Percentiles rank a stretch among this genome's conserved stretches.
phyloP scores from a whole-genome alignment of 768 basidiomycete species.

The Boletus pseudopeckii region DNA sequence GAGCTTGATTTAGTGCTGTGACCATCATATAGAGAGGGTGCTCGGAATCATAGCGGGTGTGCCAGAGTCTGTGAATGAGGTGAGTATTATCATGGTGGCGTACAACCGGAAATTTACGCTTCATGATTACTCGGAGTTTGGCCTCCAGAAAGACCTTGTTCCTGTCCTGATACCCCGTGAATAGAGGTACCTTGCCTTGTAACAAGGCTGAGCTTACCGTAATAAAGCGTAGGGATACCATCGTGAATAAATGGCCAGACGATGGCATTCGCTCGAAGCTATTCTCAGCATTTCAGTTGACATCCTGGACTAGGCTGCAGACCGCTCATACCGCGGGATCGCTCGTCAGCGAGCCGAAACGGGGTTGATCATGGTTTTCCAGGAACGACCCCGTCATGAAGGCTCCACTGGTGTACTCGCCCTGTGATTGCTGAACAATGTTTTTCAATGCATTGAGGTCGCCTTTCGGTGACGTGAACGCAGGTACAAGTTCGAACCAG shows the following conservation, averaged over 20 bases:
- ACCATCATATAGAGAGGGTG: slow-evolving; percentile 48
- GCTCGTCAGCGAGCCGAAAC: slow-evolving; percentile 41
- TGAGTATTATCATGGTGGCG: not conserved
- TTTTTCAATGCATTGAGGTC: slow-evolving; percentile 32
- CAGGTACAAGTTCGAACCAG: slow-evolving; percentile 42
- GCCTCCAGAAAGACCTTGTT: slow-evolving; percentile 47
- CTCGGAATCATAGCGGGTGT: slow-evolving; percentile 49
- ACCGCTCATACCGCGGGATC: slow-evolving; percentile 38
- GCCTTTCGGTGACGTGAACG: slow-evolving; percentile 36
- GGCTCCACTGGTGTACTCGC: slow-evolving; percentile 37
- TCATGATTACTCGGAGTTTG: slow-evolving; percentile 48
- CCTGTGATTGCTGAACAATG: slow-evolving; percentile 31
- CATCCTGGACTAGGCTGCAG: too few species aligned
- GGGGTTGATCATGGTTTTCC: slow-evolving; percentile 55
- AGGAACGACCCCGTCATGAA: slow-evolving; percentile 47
- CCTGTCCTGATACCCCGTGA: slow-evolving; percentile 36
- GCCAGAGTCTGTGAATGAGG: slow-evolving; percentile 51
- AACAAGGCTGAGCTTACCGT: slow-evolving; percentile 30
- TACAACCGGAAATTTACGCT: slow-evolving; percentile 33
- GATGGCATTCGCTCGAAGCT: slow-evolving; percentile 47
- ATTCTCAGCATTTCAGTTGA: not conserved
- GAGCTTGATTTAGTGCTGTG: slow-evolving; percentile 47
- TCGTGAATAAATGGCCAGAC: slow-evolving; percentile 50
- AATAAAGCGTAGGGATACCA: slow-evolving; percentile 50
- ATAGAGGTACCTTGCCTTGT: not conserved